Conservation (phyloP, 1,139 yeast genomes). For the Geotrichum europaeum region DNA sequence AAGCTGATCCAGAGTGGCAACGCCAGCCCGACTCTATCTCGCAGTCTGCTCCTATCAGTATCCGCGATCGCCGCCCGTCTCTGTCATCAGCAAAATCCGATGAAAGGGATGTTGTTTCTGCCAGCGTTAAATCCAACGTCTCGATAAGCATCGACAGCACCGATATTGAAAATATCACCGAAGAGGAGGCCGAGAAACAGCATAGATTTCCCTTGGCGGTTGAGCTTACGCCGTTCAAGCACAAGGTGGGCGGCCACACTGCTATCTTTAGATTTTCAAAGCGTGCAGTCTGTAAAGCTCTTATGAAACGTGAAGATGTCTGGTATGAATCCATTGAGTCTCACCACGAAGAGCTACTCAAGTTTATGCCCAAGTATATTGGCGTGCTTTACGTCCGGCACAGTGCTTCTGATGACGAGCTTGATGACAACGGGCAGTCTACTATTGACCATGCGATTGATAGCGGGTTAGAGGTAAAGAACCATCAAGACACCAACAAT, state of each 20-base stretch:
- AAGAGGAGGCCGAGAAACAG: slow-evolving; percentile 7
- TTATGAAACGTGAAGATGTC: slow-evolving; percentile 79
- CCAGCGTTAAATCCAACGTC: slow-evolving; percentile 3
- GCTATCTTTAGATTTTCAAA: slow-evolving; percentile 89
- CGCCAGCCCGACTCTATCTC: not conserved
- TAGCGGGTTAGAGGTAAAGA: not conserved
- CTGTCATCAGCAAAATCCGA: not conserved
- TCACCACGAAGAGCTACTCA: slow-evolving; percentile 65
- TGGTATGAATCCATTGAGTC: slow-evolving; percentile 88
- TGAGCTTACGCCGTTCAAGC: slow-evolving; percentile 79
- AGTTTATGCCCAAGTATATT: slow-evolving; percentile 87
- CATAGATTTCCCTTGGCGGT: slow-evolving; percentile 45
- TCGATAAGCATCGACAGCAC: slow-evolving; percentile 4
- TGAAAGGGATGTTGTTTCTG: not conserved
- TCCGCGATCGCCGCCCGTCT: not conserved
- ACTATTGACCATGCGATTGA: not conserved
- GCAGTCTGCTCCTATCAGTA: not conserved
- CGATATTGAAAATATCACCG: slow-evolving; percentile 2
- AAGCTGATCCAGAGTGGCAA: not conserved
- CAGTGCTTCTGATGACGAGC: slow-evolving; percentile 36
- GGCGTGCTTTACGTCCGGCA: slow-evolving; percentile 92
- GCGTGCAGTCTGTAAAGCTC: slow-evolving; percentile 91
- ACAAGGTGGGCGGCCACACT: slow-evolving; percentile 97
- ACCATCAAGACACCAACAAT: not conserved
- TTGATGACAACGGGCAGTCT: not conserved